A percentile compares a stretch with the other conserved stretches of the same genome.
phyloP scores from a whole-genome alignment of 768 basidiomycete species.

The Collybia sordida region DNA sequence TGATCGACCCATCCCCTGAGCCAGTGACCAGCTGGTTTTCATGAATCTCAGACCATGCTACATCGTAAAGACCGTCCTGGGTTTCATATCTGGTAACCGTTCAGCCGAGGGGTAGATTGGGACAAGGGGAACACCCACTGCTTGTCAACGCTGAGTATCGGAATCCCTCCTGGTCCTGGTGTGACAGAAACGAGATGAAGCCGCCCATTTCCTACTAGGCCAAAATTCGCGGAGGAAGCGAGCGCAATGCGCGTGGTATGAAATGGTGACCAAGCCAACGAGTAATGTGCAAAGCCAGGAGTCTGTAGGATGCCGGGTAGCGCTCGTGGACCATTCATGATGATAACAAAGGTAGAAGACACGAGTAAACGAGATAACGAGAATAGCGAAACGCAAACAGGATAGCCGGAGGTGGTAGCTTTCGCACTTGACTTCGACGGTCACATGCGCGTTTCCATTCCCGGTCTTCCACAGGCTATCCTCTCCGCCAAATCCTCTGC shows the following conservation, averaged over 20 bases:
- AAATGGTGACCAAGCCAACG: slow-evolving; percentile 84
- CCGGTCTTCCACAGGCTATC: slow-evolving; percentile 65
- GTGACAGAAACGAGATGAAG: slow-evolving; percentile 63
- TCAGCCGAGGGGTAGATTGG: slow-evolving; percentile 14
- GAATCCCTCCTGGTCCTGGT: slow-evolving; percentile 43
- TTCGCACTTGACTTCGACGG: slow-evolving; percentile 26
- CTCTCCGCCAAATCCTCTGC: slow-evolving; percentile 41
- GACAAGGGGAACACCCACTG: slow-evolving; percentile 46
- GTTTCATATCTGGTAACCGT: slow-evolving; percentile 69
- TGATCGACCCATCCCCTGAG: slow-evolving; percentile 88
- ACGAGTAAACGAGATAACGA: slow-evolving; percentile 1
- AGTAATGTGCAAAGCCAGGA: slow-evolving; percentile 83
- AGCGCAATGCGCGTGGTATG: slow-evolving; percentile 72
- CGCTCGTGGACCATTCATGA: slow-evolving; percentile 31
- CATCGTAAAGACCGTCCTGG: slow-evolving; percentile 86
- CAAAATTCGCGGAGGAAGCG: slow-evolving; percentile 90
- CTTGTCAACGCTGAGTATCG: slow-evolving; percentile 59
- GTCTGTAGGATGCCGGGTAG: slow-evolving; percentile 62
- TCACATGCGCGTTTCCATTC: slow-evolving; percentile 80
- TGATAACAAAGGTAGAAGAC: background rate
- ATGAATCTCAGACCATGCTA: slow-evolving; percentile 94
- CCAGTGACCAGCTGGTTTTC: slow-evolving; percentile 91
- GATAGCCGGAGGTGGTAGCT: slow-evolving; percentile 6
- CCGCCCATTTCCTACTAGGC: slow-evolving; percentile 94
- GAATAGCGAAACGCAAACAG: slow-evolving; percentile 8